Base-by-base conservation (phyloP, 1,139 yeast genomes). In the Candida albicans region DNA sequence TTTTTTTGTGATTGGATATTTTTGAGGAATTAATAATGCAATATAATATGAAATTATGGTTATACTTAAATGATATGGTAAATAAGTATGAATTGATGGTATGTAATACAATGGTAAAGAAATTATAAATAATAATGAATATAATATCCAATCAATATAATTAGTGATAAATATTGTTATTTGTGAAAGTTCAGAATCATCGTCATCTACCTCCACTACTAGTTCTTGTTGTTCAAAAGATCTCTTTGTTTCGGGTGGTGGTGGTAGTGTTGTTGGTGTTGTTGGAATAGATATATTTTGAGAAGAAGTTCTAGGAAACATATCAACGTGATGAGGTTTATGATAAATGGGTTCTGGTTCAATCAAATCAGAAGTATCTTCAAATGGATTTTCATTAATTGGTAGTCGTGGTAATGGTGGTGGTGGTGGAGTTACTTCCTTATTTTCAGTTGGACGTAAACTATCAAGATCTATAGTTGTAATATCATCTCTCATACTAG, bases 1-100 rank as follows among this genome's bases (percentile, higher is more conserved):
- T 62, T 73, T 61, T 70, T 75, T 67, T 54, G 76, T 50, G 53
- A 70, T 34, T 61, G 79, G 59, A 79, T 79, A 70, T 42, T 58
- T 63, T 43, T 65, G 60, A 11, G 83, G 81, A 4, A 82, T 62
- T 27, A 75, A 58, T 45, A 82, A 61, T 7, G 85, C 84, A 3
- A 62, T 45, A 44, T 75, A 77, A 55, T 81, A 81, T 33, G 83
- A 64, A 14, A 86, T 54, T 18, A 84, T 73, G 13, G 86, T 79
- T 29, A 83, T 64, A 12, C 82, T 75, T 41, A 85, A 60, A 48
- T 87, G 91, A 48, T 82, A 76, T 2, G 84, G 82, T 59, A 86
- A 65, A 45, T 80, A 75, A 41, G 82, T 74, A 49, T 74, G 81
- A 35, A 77, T 71, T 3, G 61, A 59, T 42, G 57, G 56, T 53